Evolutionary conservation across 2,329 filamentous ascomycete genomes (phyloP).

Genomic region (Mollisiaceae sp.): DNA sequence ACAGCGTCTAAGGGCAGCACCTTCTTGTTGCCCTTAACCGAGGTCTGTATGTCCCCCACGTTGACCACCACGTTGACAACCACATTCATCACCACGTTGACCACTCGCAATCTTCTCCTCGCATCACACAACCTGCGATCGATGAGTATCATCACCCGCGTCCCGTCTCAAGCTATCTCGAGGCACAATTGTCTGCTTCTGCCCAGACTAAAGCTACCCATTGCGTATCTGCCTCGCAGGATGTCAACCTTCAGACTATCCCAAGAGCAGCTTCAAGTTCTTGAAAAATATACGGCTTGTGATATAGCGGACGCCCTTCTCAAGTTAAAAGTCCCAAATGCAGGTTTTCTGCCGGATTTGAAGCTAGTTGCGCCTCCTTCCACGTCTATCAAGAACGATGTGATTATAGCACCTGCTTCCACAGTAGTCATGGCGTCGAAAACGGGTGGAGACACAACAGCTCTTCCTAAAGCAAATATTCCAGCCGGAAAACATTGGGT

Average conservation of each 20-base stretch:
- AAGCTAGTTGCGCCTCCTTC: constrained; percentile 41
- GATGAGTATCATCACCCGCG: not conserved
- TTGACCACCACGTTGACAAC: too few species aligned
- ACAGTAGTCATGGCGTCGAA: constrained; percentile 70
- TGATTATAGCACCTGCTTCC: constrained; percentile 54
- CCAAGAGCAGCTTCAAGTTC: constrained; percentile 23
- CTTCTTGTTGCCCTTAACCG: not conserved
- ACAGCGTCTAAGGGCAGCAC: not conserved
- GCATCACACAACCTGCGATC: not conserved
- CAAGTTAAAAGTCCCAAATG: constrained; percentile 68
- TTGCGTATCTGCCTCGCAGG: not conserved
- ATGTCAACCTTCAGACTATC: constrained; percentile 18
- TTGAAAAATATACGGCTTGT: constrained; percentile 51
- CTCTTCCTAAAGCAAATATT: constrained; percentile 51
- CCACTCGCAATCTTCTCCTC: not conserved
- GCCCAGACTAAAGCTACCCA: not conserved
- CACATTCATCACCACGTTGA: too few species aligned
- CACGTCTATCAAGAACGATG: constrained; percentile 31
- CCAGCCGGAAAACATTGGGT: constrained; percentile 69
- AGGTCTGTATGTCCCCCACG: not conserved
- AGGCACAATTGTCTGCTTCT: not conserved
- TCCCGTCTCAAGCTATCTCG: not conserved
- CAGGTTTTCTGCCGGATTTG: constrained; percentile 69
- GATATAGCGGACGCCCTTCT: constrained; percentile 76
- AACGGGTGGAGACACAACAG: constrained; percentile 46